Evolutionary conservation across 805 yeast species (phyloP), one percentile per base, ranked within the genome.

Genomic region (Pichia membranifaciens): DNA sequence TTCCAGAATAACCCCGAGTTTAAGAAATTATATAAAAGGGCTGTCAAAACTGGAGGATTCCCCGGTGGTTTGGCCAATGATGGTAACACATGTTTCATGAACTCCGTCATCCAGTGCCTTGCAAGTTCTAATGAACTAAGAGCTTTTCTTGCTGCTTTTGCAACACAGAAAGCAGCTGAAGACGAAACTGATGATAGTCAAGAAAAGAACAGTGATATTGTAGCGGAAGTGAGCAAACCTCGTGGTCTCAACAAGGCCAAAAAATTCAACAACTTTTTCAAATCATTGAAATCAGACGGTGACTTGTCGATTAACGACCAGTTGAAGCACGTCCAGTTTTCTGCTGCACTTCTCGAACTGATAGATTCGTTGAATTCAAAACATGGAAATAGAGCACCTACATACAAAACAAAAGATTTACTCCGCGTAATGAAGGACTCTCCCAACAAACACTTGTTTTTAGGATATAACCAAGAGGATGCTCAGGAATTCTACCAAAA

Each of bases 1-100:
- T 40, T 22, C 17, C 38, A 40, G 18, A 35, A 36, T 5, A 39
- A 47, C 32, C 51, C 54, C 12, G 35, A 39, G 17, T 45, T 41
- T 18, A 41, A 44, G 40, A 56, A 50, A 7, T 43, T 45, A 23
- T 56, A 54, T 29, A 57, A 61, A 22, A 50, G 44, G n/a, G 82
- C 82, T n/a, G 50, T 74, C 45, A 70, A 70, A 42, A 69, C 74
- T 45, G 91, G 91, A 48, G 90, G 90, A 1, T 77, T 75, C 45
- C 76, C 87, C 31, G 96, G 96, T 22, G 97, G 97, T 1, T 73
- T 90, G 33, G 75, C 78, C 49, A 90, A 90, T 61, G 96, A 87
- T 54, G 96, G 97, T 13, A 90, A 90, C 61, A 88, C 96, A 0
- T 90, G 97, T 64, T 90, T 90, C 58, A 88, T 89, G 95, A 90